Evolutionary conservation across 2,329 filamentous ascomycete genomes (phyloP).

Genomic region (Curvularia sp.): DNA sequence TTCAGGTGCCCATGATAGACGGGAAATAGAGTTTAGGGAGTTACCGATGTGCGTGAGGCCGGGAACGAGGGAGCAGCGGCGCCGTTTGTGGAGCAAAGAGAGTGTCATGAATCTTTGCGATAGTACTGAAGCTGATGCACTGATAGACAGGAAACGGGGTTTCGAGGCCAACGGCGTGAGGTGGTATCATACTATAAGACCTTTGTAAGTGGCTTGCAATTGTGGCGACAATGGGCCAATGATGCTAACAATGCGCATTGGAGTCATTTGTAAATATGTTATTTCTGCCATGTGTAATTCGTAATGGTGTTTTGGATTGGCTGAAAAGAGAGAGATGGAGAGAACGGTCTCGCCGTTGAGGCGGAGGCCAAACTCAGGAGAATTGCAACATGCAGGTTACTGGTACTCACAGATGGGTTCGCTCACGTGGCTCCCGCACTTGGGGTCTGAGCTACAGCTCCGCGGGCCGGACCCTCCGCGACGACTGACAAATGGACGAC

Average conservation of each 20-base stretch:
- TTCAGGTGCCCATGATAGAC: constrained; percentile 14
- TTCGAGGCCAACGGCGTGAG: constrained; percentile 5
- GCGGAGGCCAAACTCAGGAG: constrained; percentile 11
- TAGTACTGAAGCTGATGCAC: constrained; percentile 8
- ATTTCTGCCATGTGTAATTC: neutral
- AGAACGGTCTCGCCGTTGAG: neutral
- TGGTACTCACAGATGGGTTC: constrained; percentile 1
- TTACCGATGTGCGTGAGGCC: constrained; percentile 19
- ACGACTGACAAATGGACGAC: constrained; percentile 13
- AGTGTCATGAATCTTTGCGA: constrained; percentile 2
- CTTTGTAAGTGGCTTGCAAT: neutral
- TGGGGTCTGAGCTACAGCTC: constrained; percentile 26
- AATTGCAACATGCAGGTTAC: constrained; percentile 12
- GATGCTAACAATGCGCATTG: neutral
- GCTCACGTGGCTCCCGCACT: constrained; percentile 15
- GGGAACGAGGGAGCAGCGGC: constrained; percentile 14
- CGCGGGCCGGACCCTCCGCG: constrained; percentile 27
- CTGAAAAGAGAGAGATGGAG: neutral
- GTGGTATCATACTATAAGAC: constrained; percentile 1
- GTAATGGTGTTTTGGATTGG: neutral
- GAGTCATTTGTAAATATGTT: neutral
- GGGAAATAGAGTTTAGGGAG: constrained; percentile 24
- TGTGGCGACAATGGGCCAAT: neutral
- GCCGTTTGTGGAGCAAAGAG: constrained; percentile 23
- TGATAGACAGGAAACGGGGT: constrained; percentile 9